phyloP scores from a whole-genome alignment of 2,329 filamentous ascomycete genomes.

The Xylariaceae sp. region DNA sequence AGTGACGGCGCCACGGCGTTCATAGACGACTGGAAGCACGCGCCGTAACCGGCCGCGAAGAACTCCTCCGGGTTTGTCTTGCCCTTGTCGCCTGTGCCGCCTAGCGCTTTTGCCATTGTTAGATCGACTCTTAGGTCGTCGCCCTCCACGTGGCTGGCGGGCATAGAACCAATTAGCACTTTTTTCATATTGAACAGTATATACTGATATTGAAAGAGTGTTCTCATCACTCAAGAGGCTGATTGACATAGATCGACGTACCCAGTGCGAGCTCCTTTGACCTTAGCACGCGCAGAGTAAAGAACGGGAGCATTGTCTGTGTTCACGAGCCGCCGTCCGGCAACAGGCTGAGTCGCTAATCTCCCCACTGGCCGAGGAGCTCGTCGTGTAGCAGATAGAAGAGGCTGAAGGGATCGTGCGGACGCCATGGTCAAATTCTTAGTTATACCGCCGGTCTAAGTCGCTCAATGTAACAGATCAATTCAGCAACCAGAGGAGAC shows the following conservation, averaged over 20 bases:
- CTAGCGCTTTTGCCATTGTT: constrained; percentile 31
- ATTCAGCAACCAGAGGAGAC: background rate
- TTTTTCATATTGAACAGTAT: background rate
- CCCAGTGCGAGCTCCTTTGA: constrained; percentile 31
- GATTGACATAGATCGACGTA: too few species aligned
- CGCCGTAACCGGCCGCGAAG: constrained; percentile 32
- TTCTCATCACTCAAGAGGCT: too few species aligned
- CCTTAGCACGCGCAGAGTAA: constrained; percentile 29
- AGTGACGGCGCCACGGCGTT: constrained; percentile 24
- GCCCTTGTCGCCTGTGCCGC: constrained; percentile 26
- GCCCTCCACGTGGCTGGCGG: constrained; percentile 24
- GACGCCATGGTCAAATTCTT: constrained; percentile 16
- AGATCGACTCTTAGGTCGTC: constrained; percentile 26
- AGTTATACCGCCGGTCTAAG: background rate
- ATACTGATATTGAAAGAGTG: too few species aligned
- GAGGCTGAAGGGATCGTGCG: constrained; percentile 6
- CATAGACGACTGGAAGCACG: constrained; percentile 32
- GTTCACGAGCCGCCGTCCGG: constrained; percentile 18
- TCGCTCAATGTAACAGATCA: background rate
- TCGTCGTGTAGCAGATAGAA: constrained; percentile 5
- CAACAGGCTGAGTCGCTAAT: background rate
- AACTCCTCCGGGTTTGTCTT: constrained; percentile 34
- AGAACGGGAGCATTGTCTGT: constrained; percentile 31
- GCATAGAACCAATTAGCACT: background rate
- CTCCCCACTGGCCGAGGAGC: background rate